Evolutionary conservation across 1,139 yeast species (phyloP).

Genomic region (Saccharomycopsis crataegensis): DNA sequence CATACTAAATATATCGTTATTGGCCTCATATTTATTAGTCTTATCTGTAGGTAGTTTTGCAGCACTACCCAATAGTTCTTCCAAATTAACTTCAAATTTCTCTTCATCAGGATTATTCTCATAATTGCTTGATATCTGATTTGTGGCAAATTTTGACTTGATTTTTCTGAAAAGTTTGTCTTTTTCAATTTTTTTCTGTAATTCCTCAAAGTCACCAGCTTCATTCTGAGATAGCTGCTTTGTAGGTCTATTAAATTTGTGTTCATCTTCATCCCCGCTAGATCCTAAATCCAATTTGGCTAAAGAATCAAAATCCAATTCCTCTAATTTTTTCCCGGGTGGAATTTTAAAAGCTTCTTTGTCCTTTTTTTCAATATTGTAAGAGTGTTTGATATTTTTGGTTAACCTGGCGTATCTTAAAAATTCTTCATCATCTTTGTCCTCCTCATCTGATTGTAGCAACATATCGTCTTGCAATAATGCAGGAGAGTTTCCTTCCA

Average conservation of each 20-base stretch:
- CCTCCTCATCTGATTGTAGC: neutral
- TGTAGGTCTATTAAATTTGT: neutral
- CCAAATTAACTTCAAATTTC: constrained; percentile 1
- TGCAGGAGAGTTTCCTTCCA: neutral
- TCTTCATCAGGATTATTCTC: neutral
- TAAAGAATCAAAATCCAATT: constrained; percentile 59
- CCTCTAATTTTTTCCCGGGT: constrained; percentile 36
- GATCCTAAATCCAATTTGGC: constrained; percentile 3
- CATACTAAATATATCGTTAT: neutral
- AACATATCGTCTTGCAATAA: neutral
- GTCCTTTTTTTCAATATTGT: constrained; percentile 24
- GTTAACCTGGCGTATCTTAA: constrained; percentile 13
- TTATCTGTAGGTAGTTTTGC: neutral
- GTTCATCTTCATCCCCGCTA: neutral
- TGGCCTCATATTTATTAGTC: neutral
- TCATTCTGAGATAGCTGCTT: constrained; percentile 7
- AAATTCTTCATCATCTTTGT: constrained; percentile 13
- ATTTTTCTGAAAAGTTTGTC: constrained; percentile 15
- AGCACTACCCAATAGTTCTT: constrained; percentile 8
- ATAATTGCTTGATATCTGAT: too few species aligned
- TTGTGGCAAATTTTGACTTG: constrained; percentile 6
- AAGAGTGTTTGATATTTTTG: constrained; percentile 24
- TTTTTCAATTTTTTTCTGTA: constrained; percentile 12
- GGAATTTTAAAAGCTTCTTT: constrained; percentile 22
- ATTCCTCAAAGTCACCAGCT: constrained; percentile 6